phyloP scores from a whole-genome alignment of 2,329 filamentous ascomycete species.

The Ascomycota sp. region DNA sequence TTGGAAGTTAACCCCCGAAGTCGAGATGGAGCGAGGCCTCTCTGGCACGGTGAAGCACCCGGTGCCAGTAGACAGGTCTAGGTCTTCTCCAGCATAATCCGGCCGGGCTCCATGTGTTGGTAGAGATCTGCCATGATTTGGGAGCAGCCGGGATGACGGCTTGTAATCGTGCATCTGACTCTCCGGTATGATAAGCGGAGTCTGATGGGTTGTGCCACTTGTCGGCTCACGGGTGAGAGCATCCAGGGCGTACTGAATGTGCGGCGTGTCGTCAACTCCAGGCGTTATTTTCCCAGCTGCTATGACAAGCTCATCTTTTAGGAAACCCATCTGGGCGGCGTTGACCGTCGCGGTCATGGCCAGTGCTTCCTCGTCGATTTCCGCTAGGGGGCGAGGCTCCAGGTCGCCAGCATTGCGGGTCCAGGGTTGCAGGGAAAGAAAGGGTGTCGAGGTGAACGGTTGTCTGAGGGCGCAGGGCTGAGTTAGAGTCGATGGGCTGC shows the following conservation, averaged over 20 bases:
- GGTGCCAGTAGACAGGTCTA: neutral
- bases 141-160: slow-evolving; percentile 4
- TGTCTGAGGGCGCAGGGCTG: slow-evolving; percentile 7
- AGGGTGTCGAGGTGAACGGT: slow-evolving; percentile 4
- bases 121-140: neutral
- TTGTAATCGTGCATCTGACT: slow-evolving; percentile 13
- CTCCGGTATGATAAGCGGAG: slow-evolving; percentile 23
- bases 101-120: too few relatives aligned
- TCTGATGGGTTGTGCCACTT: slow-evolving; percentile 20
- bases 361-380: slow-evolving; percentile 17
- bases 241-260: slow-evolving; percentile 74
- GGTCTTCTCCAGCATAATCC: too few relatives aligned
- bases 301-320: slow-evolving; percentile 29
- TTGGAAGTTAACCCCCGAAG: slow-evolving; percentile 1
- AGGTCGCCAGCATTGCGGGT: slow-evolving; percentile 1
- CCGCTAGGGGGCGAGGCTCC: slow-evolving; percentile 7
- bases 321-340: slow-evolving; percentile 13
- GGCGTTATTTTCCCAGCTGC: slow-evolving; percentile 40
- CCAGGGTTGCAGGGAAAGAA: slow-evolving; percentile 2
- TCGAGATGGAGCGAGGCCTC: neutral
- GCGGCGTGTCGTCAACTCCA: slow-evolving; percentile 63
- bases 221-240: slow-evolving; percentile 59
- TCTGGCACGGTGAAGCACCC: neutral
- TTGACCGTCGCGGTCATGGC: slow-evolving; percentile 16
- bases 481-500: slow-evolving; percentile 9